These are phyloP conservation scores for Candida argentea DNA, from an alignment of 805 yeast genomes.

Conservation along the genomic window DNA sequence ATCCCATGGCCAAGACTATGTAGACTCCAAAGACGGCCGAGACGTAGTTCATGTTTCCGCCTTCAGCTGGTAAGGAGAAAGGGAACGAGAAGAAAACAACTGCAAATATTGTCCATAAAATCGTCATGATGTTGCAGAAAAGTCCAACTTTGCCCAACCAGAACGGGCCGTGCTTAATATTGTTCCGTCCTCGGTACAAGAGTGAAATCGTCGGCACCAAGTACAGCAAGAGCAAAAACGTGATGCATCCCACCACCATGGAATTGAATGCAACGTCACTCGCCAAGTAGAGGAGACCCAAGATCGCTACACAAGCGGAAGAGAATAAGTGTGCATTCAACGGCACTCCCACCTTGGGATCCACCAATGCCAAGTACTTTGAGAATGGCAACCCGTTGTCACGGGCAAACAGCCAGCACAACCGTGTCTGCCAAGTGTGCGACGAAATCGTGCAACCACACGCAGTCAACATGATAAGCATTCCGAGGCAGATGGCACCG, in stretches of 20 bases:
- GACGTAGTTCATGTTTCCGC: slow-evolving; percentile 20
- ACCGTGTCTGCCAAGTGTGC: slow-evolving; percentile 35
- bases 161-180: slow-evolving; percentile 30
- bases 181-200: slow-evolving; percentile 26
- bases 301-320: slow-evolving; percentile 20
- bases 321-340: slow-evolving; percentile 31
- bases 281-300: slow-evolving; percentile 28
- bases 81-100: slow-evolving; percentile 31
- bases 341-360: slow-evolving; percentile 29
- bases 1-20: slow-evolving; percentile 23
- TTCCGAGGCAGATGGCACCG: slow-evolving; percentile 28
- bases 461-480: slow-evolving; percentile 24
- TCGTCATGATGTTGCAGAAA: slow-evolving; percentile 21
- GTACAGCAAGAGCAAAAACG: slow-evolving; percentile 27
- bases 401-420: slow-evolving; percentile 34
- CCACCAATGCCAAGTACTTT: slow-evolving; percentile 25
- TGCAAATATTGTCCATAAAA: slow-evolving; percentile 27
- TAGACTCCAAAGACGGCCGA: slow-evolving; percentile 20
- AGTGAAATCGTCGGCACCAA: slow-evolving; percentile 26
- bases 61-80: slow-evolving; percentile 17
- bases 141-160: slow-evolving; percentile 31
- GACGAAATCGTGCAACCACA: slow-evolving; percentile 29
- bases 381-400: slow-evolving; percentile 35
- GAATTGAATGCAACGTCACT: slow-evolving; percentile 31
- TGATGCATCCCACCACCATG: slow-evolving; percentile 28